A percentile compares a stretch with the other conserved stretches of the same genome.
These are phyloP conservation scores for Malassezia arunalokei DNA, from an alignment of 1,284 basidiomycete genomes.

Conservation along the genomic window DNA sequence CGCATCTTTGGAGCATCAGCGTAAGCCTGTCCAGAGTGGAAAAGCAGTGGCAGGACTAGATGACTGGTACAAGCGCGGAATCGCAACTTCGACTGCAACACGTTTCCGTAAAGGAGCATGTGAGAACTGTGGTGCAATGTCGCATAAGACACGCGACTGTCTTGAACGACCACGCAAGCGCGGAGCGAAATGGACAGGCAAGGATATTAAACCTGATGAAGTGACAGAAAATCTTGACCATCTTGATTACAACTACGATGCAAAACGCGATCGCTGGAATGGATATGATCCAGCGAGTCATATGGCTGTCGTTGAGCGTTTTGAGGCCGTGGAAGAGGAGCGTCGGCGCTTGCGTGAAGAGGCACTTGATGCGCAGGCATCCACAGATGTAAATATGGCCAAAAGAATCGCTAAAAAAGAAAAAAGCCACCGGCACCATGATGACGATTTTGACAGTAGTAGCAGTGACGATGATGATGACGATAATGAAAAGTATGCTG, in stretches of 20 bases:
- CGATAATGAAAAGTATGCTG: slow-evolving; percentile 59
- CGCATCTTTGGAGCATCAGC: slow-evolving; percentile 82
- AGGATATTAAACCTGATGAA: slow-evolving; percentile 82
- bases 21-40: slow-evolving; percentile 54
- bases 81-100: slow-evolving; percentile 74
- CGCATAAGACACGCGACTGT: slow-evolving; percentile 82
- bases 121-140: slow-evolving; percentile 95
- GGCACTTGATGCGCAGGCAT: slow-evolving; percentile 85
- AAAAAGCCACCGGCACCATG: slow-evolving; percentile 13
- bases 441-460: slow-evolving; percentile 59
- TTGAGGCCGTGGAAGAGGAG: slow-evolving; percentile 72
- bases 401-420: slow-evolving; percentile 73
- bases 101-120: slow-evolving; percentile 96
- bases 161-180: slow-evolving; percentile 89
- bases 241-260: slow-evolving; percentile 61
- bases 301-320: slow-evolving; percentile 77
- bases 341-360: slow-evolving; percentile 81
- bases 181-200: slow-evolving; percentile 84
- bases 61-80: slow-evolving; percentile 85
- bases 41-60: slow-evolving; percentile 63
- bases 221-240: slow-evolving; percentile 62
- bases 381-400: slow-evolving; percentile 50
- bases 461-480: slow-evolving; percentile 55
- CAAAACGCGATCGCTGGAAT: slow-evolving; percentile 96
- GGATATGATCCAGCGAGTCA: slow-evolving; percentile 86